Conservation (phyloP, 345 rosid species). For the Eucalyptus pauciflora region DNA sequence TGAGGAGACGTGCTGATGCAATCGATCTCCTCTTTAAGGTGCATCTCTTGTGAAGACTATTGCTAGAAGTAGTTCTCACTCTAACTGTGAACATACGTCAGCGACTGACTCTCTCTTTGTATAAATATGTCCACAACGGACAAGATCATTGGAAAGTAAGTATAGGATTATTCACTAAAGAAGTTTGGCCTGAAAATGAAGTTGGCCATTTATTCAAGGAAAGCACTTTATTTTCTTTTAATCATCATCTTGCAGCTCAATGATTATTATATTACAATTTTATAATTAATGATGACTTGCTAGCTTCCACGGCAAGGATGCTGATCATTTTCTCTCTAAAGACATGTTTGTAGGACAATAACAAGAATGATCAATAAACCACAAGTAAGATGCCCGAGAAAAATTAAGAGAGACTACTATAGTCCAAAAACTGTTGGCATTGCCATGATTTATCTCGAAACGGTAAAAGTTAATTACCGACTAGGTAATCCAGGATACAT, state of each 20-base stretch:
- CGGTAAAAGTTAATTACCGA: constrained; percentile 30
- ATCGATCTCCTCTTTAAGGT: not conserved
- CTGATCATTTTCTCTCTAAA: not conserved
- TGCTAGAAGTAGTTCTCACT: not conserved
- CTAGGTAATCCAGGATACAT: constrained; percentile 99
- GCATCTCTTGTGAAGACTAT: not conserved
- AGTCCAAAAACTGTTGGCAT: not conserved
- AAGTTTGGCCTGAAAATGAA: not conserved
- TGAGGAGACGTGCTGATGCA: not conserved
- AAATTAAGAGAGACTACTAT: not conserved
- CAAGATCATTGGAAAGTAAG: not conserved
- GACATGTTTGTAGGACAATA: not conserved
- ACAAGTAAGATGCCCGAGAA: not conserved
- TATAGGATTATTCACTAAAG: not conserved
- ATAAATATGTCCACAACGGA: not conserved
- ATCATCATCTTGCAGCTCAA: not conserved
- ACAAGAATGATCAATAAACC: not conserved
- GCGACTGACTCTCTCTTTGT: not conserved
- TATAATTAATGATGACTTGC: not conserved
- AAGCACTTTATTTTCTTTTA: not conserved
- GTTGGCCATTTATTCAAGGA: not conserved
- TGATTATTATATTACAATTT: not conserved
- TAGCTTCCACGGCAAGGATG: not conserved
- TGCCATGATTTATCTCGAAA: not conserved
- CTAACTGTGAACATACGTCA: not conserved